Conservation (phyloP, 2,329 filamentous ascomycete genomes). For the Rachicladosporium sp. region DNA sequence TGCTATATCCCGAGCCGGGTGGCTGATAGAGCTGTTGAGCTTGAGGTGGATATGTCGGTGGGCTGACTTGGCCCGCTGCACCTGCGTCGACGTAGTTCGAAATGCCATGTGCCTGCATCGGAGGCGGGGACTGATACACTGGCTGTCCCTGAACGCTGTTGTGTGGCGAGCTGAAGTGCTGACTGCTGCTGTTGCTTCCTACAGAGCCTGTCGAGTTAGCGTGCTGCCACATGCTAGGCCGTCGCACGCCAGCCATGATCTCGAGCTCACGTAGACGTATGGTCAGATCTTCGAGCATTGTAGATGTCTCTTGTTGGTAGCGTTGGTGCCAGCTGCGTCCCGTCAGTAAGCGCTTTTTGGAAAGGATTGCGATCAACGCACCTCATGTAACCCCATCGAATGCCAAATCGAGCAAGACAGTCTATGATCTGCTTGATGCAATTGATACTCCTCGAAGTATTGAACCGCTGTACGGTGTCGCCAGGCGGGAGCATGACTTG, state of each 20-base stretch:
- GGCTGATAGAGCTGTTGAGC: conserved; percentile 7
- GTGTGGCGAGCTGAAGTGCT: conserved; percentile 11
- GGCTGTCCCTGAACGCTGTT: conserved; percentile 2
- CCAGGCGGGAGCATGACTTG: conserved; percentile 18
- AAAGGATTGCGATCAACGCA: conserved; percentile 6
- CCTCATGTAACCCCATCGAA: conserved; percentile 37
- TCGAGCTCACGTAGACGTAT: conserved; percentile 25
- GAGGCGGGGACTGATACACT: conserved; percentile 2
- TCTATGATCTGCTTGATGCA: conserved; percentile 37
- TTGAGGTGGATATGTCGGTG: conserved; percentile 9
- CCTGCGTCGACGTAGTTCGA: conserved; percentile 4
- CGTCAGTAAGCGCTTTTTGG: conserved; percentile 4
- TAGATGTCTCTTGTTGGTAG: conserved; percentile 33
- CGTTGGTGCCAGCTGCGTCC: conserved; percentile 32
- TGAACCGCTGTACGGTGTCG: conserved; percentile 20
- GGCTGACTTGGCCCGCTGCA: conserved; percentile 10
- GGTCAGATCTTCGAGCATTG: conserved; percentile 30
- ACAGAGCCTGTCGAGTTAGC: conserved; percentile 15
- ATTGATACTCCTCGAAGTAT: conserved; percentile 29
- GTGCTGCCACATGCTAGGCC: conserved; percentile 19
- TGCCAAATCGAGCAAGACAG: conserved; percentile 33
- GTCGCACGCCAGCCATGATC: conserved; percentile 7
- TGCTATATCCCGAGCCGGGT: background rate
- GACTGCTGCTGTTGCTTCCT: conserved; percentile 13
- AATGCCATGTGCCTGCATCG: conserved; percentile 7